Conservation (phyloP, 2,329 filamentous ascomycete species). For the Fusarium cicatricum region DNA sequence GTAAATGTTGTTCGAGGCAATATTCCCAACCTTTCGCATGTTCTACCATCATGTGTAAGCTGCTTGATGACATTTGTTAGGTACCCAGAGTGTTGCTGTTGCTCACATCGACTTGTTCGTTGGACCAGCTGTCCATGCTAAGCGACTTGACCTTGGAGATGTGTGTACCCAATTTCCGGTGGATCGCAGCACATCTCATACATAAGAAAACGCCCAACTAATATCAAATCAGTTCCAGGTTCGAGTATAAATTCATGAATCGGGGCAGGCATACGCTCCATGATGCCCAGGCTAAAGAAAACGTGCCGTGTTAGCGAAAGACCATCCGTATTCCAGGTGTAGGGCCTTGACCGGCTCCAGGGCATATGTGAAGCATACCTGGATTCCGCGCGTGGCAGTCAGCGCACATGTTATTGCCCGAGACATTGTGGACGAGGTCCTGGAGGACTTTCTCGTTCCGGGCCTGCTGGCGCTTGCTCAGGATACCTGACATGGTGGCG, state of each 20-base stretch:
- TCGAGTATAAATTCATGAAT: slow-evolving; percentile 3
- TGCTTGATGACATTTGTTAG: not conserved
- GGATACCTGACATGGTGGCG: slow-evolving; percentile 69
- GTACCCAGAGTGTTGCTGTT: not conserved
- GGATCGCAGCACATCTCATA: slow-evolving; percentile 94
- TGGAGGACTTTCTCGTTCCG: slow-evolving; percentile 94
- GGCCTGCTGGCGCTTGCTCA: slow-evolving; percentile 97
- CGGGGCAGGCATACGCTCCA: slow-evolving; percentile 77
- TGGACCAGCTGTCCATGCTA: slow-evolving; percentile 97
- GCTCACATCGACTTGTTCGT: slow-evolving; percentile 93
- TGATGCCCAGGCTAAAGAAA: slow-evolving; percentile 82
- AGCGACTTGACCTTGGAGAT: slow-evolving; percentile 98
- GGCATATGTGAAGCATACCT: slow-evolving; percentile 63
- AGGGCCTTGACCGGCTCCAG: slow-evolving; percentile 4
- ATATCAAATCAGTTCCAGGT: slow-evolving; percentile 28
- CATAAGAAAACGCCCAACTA: slow-evolving; percentile 95
- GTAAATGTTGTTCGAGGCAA: slow-evolving; percentile 84
- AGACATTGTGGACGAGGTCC: slow-evolving; percentile 81
- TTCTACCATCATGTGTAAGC: slow-evolving; percentile 63
- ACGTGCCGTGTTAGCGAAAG: slow-evolving; percentile 40
- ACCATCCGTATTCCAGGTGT: not conserved
- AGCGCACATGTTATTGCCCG: slow-evolving; percentile 92
- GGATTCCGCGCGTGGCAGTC: slow-evolving; percentile 93
- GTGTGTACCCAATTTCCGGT: slow-evolving; percentile 96
- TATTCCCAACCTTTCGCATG: slow-evolving; percentile 93